Base-by-base conservation (phyloP, 352 stramenopile species). In the Globisporangium solare region DNA sequence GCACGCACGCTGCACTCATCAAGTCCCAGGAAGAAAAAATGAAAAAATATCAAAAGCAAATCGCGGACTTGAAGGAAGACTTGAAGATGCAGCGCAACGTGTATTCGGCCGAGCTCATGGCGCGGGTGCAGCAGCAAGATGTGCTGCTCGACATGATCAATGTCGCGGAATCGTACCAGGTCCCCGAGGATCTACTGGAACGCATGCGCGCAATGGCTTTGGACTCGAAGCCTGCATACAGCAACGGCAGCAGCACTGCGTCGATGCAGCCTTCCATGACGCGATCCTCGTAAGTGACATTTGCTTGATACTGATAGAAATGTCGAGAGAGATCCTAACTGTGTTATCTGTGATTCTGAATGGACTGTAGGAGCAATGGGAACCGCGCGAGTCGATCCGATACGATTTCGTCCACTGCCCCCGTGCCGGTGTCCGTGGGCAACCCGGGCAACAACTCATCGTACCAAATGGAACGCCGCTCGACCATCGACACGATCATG, bases 21-120 rank as follows among this genome's bases (percentile, higher is more conserved):
- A 92, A 92, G 67, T 92, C 80, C 4, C 84, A 94, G 55, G 84
- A 94, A 50, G 84, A 94, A 67, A 94, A 94, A 60, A 92, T 94
- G 85, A 92, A 91, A 61, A 92, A 92, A 59, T 92, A 91, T 57
- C 83, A 93, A 56, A 92, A 92, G 59, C 83, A 94, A 57, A 78
- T 94, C 18, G 67, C 67, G 4, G 82, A 94, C 39, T 47, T 92
- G 22, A 91, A 92, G 58, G 84, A 92, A 47, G 84, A 94, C 52
- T 57, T 94, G 15, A 75, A 78, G 55, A 85, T 88, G 77, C 80
- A 91, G 53, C 76, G 81, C 39, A 89, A 74, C 32, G 79, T 92
- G 46, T 92, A 90, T 61, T 86, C 83, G 12, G 73, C 78, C 7
- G 80, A 92, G 61, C 68, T 92, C 32, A 86, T 80, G 66, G 79